Evolutionary conservation across 1,284 basidiomycete genomes (phyloP), one percentile per base, ranked within the genome.

Genomic region (Cutaneotrichosporon cutaneum): DNA sequence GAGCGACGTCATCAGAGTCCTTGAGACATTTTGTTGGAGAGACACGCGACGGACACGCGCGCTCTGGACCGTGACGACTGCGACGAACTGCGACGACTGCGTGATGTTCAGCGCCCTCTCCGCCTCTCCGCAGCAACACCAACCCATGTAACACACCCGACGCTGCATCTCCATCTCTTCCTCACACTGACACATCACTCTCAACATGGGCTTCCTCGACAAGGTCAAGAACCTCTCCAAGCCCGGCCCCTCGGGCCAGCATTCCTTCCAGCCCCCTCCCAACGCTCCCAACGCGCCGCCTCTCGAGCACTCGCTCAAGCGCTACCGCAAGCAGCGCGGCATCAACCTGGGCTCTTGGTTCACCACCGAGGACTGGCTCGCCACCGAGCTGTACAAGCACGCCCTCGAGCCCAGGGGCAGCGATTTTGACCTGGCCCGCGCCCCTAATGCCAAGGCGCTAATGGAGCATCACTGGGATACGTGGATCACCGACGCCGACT

Each of bases 381-480:
- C 69, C 24, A 68, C 76, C 32, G 86, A 87, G 5, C 86, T 82
- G 0, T 83, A 88, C 67, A 35, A 26, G 21, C 50, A 47, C 10
- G 54, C 54, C 2, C 60, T 63, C 10, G 54, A 55, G 3, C 66
- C 63, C 13, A 60, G 54, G 53, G 21, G 54, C 5, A 90, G 88
- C 69, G 90, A 91, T 73, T 81, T 88, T 47, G 90, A 93, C 75
- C 83, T 92, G 11, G 89, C 89, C 9, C 82, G 78, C 22, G 58
- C 77, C 18, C 53, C 53, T 10, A 65, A 75, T 55, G 88, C 88
- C 1, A 85, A 85, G 72, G 75, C 82, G 60, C 82, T 85, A 6
- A 80, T 94, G 32, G 88, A 93, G 72, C 74, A 80, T 9, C 92
- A 94, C 76, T 94, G 90, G 90, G 88, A 90, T 74, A 84, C 80